Base-by-base conservation (phyloP, 495 filamentous ascomycete genomes). In the Penicillium crystallinum region DNA sequence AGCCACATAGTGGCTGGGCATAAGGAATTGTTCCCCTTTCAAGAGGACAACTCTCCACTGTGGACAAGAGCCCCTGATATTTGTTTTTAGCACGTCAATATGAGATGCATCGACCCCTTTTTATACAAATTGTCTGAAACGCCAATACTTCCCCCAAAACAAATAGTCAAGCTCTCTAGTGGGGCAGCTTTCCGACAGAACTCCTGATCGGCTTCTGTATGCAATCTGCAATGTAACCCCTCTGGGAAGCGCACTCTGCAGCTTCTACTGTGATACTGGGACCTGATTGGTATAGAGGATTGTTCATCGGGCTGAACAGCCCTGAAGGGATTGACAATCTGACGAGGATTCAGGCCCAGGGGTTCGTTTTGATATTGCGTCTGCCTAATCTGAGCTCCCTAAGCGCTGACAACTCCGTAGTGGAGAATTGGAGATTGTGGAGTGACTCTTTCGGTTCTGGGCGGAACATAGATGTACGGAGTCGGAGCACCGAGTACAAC, bases 1-100 rank as follows among this genome's bases (percentile, higher is more conserved):
- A 52, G 61, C 61, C 61, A 63, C 61, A 53, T 54, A 34, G 54
- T 63, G 57, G 57, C 59, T 63, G 42, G 37, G 50, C 57, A 39
- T 61, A n/a, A n/a, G n/a, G n/a, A n/a, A n/a, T n/a, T n/a, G 19
- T 30, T 19, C n/a, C 29, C 27, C 34, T 43, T 33, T 35, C 11
- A 22, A 50, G 47, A 37, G 37, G 15, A n/a, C n/a, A 39, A 15
- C n/a, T 21, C 30, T 53, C 52, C 44, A 54, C 36, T 36, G 33
- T 18, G 19, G 41, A 41, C 31, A 30, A 10, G 19, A 11, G n/a
- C 47, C 37, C 47, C 47, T 41, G 14, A 40, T 42, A 7, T 11
- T 18, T 22, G 31, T 1, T 33, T 10, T 41, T 1, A 29, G 21
- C 12, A 9, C 31, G 10, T 34, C 31, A 34, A 34, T 34, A 34